These are phyloP conservation scores for Pseudonitzschia pungens DNA, from an alignment of 108 stramenopile genomes.

Conservation along the genomic window DNA sequence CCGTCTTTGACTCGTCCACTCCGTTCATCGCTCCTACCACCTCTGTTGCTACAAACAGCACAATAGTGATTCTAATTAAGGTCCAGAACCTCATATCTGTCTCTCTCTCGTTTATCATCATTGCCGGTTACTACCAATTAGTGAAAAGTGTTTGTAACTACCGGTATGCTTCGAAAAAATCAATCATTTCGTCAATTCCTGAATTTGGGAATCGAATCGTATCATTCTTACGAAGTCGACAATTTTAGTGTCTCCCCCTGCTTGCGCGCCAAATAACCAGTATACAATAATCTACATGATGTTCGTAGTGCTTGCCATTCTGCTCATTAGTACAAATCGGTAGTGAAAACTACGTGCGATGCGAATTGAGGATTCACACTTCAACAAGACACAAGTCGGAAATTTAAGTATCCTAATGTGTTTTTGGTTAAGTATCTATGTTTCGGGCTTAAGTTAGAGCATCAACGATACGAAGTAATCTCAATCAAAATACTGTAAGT, in stretches of 20 bases:
- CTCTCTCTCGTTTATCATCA: not conserved
- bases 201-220: not conserved
- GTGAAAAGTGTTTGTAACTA: not conserved
- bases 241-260: not conserved
- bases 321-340: too few relatives aligned
- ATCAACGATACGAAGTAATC: too few relatives aligned
- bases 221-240: not conserved
- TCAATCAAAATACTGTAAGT: too few relatives aligned
- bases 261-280: not conserved
- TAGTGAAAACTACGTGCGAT: too few relatives aligned
- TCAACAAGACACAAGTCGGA: too few relatives aligned
- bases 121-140: not conserved
- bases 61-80: not conserved
- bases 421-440: too few relatives aligned
- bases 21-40: slow-evolving; percentile 1
- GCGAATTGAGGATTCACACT: too few relatives aligned
- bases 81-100: not conserved
- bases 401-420: too few relatives aligned
- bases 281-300: too few relatives aligned
- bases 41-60: slow-evolving; percentile 1
- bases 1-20: not conserved
- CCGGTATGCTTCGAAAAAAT: not conserved
- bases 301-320: too few relatives aligned
- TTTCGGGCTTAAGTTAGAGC: too few relatives aligned
- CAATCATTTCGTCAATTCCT: not conserved